phyloP scores from a whole-genome alignment of 805 yeast genomes.

The Candida yuanshanica region DNA sequence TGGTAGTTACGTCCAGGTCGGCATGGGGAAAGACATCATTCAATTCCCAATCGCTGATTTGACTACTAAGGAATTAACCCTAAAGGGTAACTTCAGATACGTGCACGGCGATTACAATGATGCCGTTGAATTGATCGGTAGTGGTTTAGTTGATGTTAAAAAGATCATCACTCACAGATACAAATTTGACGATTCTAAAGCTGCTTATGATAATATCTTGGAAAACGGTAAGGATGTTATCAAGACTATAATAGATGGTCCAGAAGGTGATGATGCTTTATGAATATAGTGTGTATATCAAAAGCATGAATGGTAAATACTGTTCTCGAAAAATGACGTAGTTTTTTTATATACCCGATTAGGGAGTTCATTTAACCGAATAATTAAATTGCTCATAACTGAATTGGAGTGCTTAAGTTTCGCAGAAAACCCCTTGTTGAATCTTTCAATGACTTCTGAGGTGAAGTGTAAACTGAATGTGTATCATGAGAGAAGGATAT shows the following conservation, averaged over 20 bases:
- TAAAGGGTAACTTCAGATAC: constrained; percentile 79
- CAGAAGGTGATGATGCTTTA: constrained; percentile 26
- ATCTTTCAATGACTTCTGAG: too few species aligned
- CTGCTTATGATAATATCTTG: constrained; percentile 66
- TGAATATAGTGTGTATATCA: too few species aligned
- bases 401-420: too few species aligned
- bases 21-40: constrained; percentile 69
- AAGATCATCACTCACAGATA: constrained; percentile 69
- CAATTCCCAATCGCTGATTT: constrained; percentile 71
- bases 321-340: too few species aligned
- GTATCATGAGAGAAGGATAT: too few species aligned
- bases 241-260: constrained; percentile 81
- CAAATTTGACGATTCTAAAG: constrained; percentile 63
- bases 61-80: constrained; percentile 59
- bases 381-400: too few species aligned
- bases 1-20: constrained; percentile 79
- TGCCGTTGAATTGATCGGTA: constrained; percentile 60
- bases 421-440: too few species aligned
- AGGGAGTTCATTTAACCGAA: too few species aligned
- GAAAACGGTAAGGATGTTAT: constrained; percentile 58
- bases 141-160: constrained; percentile 61
- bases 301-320: too few species aligned
- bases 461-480: too few species aligned
- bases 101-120: constrained; percentile 70
- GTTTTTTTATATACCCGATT: too few species aligned